phyloP scores from a whole-genome alignment of 164 flowering plant genomes.

The Sedum album region DNA sequence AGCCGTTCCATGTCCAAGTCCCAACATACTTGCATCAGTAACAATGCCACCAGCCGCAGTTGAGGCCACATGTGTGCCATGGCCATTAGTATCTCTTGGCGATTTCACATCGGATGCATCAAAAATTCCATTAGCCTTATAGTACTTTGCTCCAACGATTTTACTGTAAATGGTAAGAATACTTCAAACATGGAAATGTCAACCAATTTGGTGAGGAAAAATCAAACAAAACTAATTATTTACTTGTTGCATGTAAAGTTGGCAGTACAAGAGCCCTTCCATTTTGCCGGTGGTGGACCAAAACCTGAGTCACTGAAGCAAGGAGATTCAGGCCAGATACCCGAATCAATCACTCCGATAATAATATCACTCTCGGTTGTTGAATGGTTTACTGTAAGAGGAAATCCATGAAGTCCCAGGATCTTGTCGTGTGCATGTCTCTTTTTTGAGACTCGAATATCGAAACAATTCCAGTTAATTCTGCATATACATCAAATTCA shows the following conservation, averaged over 20 bases:
- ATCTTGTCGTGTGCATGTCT: constrained; percentile 35
- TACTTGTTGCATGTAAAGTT: constrained; percentile 68
- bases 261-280: constrained; percentile 39
- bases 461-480: constrained; percentile 28
- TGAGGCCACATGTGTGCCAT: constrained; percentile 50
- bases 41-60: constrained; percentile 38
- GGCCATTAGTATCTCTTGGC: constrained; percentile 36
- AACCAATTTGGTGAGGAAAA: not conserved
- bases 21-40: constrained; percentile 22
- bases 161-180: constrained; percentile 21
- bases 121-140: constrained; percentile 5
- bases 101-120: not conserved
- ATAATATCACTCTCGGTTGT: constrained; percentile 28
- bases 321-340: constrained; percentile 52
- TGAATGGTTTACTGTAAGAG: constrained; percentile 13
- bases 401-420: constrained; percentile 44
- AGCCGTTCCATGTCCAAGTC: constrained; percentile 34
- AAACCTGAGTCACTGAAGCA: constrained; percentile 44
- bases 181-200: not conserved
- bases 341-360: constrained; percentile 44
- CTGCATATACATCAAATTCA: constrained; percentile 13
- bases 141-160: constrained; percentile 39
- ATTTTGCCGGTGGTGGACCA: constrained; percentile 42
- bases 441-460: constrained; percentile 26
- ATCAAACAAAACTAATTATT: not conserved